Percentiles rank a stretch among this genome's conserved stretches.
Evolutionary conservation across 345 rosid species (phyloP).

Genomic region (Camelina laxa): DNA sequence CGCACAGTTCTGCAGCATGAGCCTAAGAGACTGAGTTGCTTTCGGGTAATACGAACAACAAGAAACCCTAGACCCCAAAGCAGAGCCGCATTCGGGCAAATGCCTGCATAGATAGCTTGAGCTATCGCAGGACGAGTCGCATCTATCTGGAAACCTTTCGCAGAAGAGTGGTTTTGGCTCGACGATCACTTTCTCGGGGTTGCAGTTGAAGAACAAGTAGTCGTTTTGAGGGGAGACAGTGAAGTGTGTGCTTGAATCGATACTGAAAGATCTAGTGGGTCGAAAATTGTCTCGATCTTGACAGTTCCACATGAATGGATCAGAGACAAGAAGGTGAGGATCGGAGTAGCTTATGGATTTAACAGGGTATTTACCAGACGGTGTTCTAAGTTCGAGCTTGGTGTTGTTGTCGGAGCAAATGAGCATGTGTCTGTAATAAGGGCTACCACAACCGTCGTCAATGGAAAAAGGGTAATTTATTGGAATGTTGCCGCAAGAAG

Average conservation of each 20-base stretch:
- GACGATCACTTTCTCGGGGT: slow-evolving; percentile 63
- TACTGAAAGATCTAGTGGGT: slow-evolving; percentile 79
- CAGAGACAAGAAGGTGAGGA: slow-evolving; percentile 73
- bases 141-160: slow-evolving; percentile 80
- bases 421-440: slow-evolving; percentile 83
- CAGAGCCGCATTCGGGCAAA: slow-evolving; percentile 70
- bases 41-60: slow-evolving; percentile 89
- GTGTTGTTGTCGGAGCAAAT: slow-evolving; percentile 59
- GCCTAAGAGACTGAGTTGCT: slow-evolving; percentile 79
- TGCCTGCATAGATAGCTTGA: slow-evolving; percentile 89
- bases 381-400: slow-evolving; percentile 77
- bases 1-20: slow-evolving; percentile 84
- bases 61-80: slow-evolving; percentile 54
- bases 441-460: slow-evolving; percentile 92
- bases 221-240: slow-evolving; percentile 84
- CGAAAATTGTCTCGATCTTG: slow-evolving; percentile 69
- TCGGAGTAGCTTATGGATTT: slow-evolving; percentile 75
- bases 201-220: slow-evolving; percentile 90
- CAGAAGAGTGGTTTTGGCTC: slow-evolving; percentile 88
- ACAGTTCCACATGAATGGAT: slow-evolving; percentile 92
- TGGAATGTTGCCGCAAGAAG: slow-evolving; percentile 72
- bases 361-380: slow-evolving; percentile 79
- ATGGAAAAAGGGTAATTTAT: slow-evolving; percentile 78
- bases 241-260: slow-evolving; percentile 81
- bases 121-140: slow-evolving; percentile 90